A percentile compares a stretch with the other conserved stretches of the same genome.
phyloP scores from a whole-genome alignment of 1,284 basidiomycete species.

The Ceratorhiza oryzae-sativae region DNA sequence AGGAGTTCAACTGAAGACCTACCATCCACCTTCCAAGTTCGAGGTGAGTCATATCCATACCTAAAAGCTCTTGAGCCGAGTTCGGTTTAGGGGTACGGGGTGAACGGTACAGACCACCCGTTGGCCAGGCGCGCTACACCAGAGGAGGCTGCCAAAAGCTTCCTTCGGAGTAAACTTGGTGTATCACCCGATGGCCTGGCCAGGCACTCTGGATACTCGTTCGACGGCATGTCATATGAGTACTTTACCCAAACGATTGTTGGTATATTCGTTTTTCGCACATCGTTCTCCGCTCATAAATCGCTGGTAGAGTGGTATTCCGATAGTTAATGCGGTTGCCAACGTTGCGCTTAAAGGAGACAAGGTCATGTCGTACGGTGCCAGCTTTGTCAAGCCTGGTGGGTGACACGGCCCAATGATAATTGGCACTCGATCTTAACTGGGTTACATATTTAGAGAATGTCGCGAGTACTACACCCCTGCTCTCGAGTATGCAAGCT shows the following conservation, averaged over 20 bases:
- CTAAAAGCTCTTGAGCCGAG: not conserved
- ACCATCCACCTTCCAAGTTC: conserved; percentile 37
- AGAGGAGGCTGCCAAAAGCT: conserved; percentile 51
- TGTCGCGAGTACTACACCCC: conserved; percentile 26
- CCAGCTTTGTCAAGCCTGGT: conserved; percentile 60
- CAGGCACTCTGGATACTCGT: conserved; percentile 52
- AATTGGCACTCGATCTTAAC: not conserved
- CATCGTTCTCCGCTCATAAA: not conserved
- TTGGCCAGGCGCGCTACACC: conserved; percentile 43
- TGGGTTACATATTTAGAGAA: conserved; percentile 8
- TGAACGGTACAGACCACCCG: not conserved
- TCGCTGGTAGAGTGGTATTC: conserved; percentile 54
- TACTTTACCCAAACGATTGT: conserved; percentile 57
- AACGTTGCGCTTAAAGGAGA: conserved; percentile 54
- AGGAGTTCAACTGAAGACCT: conserved; percentile 17
- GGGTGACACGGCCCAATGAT: not conserved
- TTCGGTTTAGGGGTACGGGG: not conserved
- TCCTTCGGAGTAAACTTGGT: conserved; percentile 50
- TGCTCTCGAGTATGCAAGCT: conserved; percentile 8
- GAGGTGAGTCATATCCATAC: conserved; percentile 10
- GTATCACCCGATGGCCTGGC: conserved; percentile 48
- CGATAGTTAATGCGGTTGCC: conserved; percentile 59
- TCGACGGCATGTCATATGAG: conserved; percentile 51
- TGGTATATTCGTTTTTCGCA: not conserved
- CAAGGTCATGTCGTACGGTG: conserved; percentile 58